Evolutionary conservation across 345 rosid species (phyloP), one percentile per base, ranked within the genome.

Genomic region (Populus tremula): DNA sequence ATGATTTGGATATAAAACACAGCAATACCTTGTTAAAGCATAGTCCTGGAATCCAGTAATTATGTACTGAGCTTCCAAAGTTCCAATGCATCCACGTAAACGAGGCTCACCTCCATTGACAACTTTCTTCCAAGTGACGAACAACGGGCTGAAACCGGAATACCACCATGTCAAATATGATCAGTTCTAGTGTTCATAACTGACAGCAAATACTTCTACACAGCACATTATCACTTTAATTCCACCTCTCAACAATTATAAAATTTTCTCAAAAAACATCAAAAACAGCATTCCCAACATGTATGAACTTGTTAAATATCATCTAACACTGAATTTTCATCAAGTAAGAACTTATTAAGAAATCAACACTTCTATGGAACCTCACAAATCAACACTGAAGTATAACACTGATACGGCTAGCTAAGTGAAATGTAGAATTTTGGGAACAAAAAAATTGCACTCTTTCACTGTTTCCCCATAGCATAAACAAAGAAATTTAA

Each of bases 1-100:
- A n/a, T 59, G n/a, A 59, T 59, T 47, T 59, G 63, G 29, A 59
- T 23, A n/a, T 18, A 59, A 65, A 63, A 62, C 10, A 56, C 43
- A 25, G 75, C 66, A 82, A 78, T 80, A 96, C 99, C 99, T 96
- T 25, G 94, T 93, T 78, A 96, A 80, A 85, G 99, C 99, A 81
- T 91, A 96, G 85, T 96, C 98, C 84, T 75, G 90, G 80, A 96
- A 96, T 81, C 98, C 98, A 79, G 77, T 89, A 77, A 91, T 88
- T 89, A 96, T 84, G 84, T 76, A 77, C 70, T 92, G 94, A 75
- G 98, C 91, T 86, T 96, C 99, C 36, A 96, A 87, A 21, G 97
- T 92, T 79, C 99, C 99, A 43, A 96, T 96, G 86, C 99, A 96
- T 76, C 99, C 99, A 81, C 99, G 98, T 84, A 96, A 79, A 33